phyloP scores from a whole-genome alignment of 345 rosid species.

The Arabis alpina region DNA sequence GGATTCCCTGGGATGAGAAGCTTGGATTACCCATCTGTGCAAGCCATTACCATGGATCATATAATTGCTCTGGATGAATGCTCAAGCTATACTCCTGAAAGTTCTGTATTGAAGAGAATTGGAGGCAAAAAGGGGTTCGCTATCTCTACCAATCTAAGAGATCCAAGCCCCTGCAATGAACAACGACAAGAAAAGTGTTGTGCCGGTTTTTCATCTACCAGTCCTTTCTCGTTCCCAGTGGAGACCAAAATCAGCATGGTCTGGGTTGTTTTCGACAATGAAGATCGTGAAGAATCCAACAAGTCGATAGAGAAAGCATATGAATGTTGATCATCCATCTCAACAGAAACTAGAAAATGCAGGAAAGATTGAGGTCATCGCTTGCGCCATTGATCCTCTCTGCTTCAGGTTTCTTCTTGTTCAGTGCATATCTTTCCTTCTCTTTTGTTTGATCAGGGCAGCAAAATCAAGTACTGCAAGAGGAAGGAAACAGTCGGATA shows the following conservation, averaged over 20 bases:
- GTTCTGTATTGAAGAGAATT: constrained; percentile 16
- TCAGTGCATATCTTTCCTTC: no score
- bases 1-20: constrained; percentile 50
- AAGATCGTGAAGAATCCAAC: constrained; percentile 33
- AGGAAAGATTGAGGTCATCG: no score
- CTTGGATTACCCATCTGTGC: constrained; percentile 70
- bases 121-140: constrained; percentile 30
- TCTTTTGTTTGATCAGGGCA: no score
- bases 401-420: no score
- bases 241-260: constrained; percentile 84
- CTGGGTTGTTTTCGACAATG: constrained; percentile 79
- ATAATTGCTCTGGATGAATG: constrained; percentile 63
- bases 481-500: no score
- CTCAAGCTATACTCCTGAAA: constrained; percentile 34
- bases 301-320: constrained; percentile 10
- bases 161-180: constrained; percentile 22
- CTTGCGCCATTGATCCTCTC: no score
- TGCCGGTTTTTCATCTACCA: constrained; percentile 33
- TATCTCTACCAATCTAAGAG: constrained; percentile 35
- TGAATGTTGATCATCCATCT: constrained; percentile 5
- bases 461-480: no score
- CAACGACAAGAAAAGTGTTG: constrained; percentile 15
- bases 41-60: constrained; percentile 62
- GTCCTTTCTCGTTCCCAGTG: constrained; percentile 52
- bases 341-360: no score